Evolutionary conservation across 2,329 filamentous ascomycete species (phyloP), one percentile per base, ranked within the genome.

Genomic region (Aspergillus sojae): DNA sequence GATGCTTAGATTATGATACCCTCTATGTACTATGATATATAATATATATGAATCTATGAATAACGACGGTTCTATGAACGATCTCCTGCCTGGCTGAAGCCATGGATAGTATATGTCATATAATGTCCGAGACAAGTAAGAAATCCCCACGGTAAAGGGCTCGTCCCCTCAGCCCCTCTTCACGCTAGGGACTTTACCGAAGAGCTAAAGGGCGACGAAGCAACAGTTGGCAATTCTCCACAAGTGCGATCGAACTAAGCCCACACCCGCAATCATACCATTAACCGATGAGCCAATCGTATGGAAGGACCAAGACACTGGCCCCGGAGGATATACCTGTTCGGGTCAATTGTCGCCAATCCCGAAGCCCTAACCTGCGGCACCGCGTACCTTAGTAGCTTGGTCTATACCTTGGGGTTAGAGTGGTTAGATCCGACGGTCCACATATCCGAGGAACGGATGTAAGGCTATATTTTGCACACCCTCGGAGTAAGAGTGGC

Each of bases 1-100:
- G 32, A 55, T 55, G n/a, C 52, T 39, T 55, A 55, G 32, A 19
- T 52, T 55, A 55, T 55, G 52, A 55, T 61, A 61, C 59, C 59
- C 59, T 55, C 48, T 56, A 36, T 36, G 43, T 41, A 54, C 32
- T 48, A 34, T 30, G 28, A 55, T 39, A 21, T 54, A 34, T 12
- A 36, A 36, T 34, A 36, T 36, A 39, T 41, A 41, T n/a, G 52
- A 55, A 39, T 55, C 3, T 26, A 55, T 39, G 52, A 55, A 52
- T 43, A 12, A 32, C 23, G 30, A 21, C 28, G n/a, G 23, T 34
- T 28, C 23, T 48, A 23, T 14, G 39, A 19, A 41, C 14, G 39
- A n/a, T 9, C 39, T 41, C 16, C 39, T n/a, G 39, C 39, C 39
- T 9, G 19, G 6, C 16, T 41, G 16, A 41, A 41, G 16, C 19